Conservation (phyloP, 768 basidiomycete genomes). For the Suillus clintonianus region DNA sequence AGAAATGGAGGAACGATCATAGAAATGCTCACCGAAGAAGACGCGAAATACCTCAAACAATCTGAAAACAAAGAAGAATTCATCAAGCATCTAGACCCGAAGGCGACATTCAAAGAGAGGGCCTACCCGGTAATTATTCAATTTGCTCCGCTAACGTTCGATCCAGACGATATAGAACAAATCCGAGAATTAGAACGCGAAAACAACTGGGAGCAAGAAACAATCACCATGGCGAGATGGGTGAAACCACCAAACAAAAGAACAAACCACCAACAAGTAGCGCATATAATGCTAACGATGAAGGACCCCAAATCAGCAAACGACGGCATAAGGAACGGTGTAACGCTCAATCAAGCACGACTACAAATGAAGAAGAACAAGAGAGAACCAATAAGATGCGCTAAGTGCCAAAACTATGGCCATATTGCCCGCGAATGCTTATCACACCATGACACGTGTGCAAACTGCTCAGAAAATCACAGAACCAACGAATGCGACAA, state of each 20-base stretch:
- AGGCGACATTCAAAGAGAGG: constrained; percentile 1
- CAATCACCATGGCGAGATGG: not conserved
- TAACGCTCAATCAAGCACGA: constrained; percentile 15
- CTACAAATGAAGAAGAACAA: not conserved
- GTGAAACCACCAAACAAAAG: not conserved
- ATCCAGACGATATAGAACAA: not conserved
- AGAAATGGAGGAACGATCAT: constrained; percentile 3
- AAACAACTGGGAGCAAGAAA: not conserved
- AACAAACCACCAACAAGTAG: not conserved
- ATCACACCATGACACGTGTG: not conserved
- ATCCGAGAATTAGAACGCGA: not conserved
- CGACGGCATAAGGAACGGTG: constrained; percentile 16
- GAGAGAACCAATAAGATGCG: not conserved
- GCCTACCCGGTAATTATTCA: constrained; percentile 16
- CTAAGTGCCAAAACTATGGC: not conserved
- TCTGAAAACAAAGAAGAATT: constrained; percentile 7
- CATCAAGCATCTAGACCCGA: not conserved
- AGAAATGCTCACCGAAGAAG: constrained; percentile 12
- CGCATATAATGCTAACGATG: not conserved
- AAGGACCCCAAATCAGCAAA: constrained; percentile 21
- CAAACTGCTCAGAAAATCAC: too few species aligned
- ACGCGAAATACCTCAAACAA: constrained; percentile 16
- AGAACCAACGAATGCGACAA: too few species aligned
- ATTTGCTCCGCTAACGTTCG: constrained; percentile 22
- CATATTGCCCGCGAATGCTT: not conserved